Percentiles rank a stretch among this genome's conserved stretches.
Evolutionary conservation across 768 basidiomycete genomes (phyloP).

Genomic region (Dioszegia hungarica): DNA sequence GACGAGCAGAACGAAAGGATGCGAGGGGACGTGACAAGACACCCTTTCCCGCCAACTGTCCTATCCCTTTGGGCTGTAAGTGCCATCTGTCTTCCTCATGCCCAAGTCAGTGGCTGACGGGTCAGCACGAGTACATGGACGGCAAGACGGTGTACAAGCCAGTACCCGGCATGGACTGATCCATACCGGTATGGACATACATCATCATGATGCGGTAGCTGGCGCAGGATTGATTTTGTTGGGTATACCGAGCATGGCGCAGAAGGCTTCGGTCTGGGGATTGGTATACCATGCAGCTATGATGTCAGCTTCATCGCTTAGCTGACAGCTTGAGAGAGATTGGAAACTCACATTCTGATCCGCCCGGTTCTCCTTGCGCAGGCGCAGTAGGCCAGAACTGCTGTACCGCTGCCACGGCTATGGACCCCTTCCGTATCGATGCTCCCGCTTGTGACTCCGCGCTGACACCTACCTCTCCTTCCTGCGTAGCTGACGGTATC

Average conservation of each 20-base stretch:
- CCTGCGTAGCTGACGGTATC: not conserved
- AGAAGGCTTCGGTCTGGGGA: slow-evolving; percentile 84
- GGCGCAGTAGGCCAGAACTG: slow-evolving; percentile 61
- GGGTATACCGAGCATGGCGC: slow-evolving; percentile 68
- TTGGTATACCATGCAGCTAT: slow-evolving; percentile 75
- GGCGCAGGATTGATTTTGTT: slow-evolving; percentile 62
- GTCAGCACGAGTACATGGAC: slow-evolving; percentile 14
- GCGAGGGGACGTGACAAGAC: slow-evolving; percentile 5
- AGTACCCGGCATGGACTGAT: slow-evolving; percentile 7
- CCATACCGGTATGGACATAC: too few species aligned
- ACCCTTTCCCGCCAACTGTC: slow-evolving; percentile 3
- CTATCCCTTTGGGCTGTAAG: slow-evolving; percentile 5
- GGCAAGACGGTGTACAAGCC: slow-evolving; percentile 8
- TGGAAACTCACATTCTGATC: slow-evolving; percentile 51
- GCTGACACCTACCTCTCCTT: not conserved
- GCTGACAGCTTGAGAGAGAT: not conserved
- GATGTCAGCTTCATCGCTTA: slow-evolving; percentile 1
- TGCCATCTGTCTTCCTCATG: not conserved
- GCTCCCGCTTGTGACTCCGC: slow-evolving; percentile 11
- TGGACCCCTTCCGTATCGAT: slow-evolving; percentile 28
- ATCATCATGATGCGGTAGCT: not conserved
- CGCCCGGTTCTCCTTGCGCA: slow-evolving; percentile 49
- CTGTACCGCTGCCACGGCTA: slow-evolving; percentile 59
- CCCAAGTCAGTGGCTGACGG: not conserved
- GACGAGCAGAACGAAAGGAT: slow-evolving; percentile 25